A percentile compares a stretch with the other conserved stretches of the same genome.
Evolutionary conservation across 83 land plant genomes (phyloP).

Genomic region (Picea abies): DNA sequence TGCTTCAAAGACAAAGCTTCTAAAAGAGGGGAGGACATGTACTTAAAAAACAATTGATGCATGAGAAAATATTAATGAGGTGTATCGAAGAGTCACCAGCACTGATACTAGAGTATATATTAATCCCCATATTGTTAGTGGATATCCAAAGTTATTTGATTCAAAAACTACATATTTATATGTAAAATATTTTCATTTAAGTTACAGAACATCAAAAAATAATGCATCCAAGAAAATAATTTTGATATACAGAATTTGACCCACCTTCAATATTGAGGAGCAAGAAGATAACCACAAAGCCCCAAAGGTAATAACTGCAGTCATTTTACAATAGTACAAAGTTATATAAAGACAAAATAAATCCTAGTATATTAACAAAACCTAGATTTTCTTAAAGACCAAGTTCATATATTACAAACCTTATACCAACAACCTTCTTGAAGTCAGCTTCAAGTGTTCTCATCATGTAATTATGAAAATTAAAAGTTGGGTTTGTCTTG

Average conservation of each 20-base stretch:
- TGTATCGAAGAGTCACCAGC: no score
- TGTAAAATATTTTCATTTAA: no score
- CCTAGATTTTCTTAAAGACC: background rate
- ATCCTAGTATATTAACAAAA: background rate
- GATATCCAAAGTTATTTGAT: no score
- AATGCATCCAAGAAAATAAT: no score
- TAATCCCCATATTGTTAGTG: no score
- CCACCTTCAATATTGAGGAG: conserved; percentile 75
- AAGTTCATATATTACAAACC: conserved; percentile 26
- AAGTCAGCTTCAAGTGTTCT: conserved; percentile 61
- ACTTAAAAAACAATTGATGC: no score
- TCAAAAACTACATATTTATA: no score
- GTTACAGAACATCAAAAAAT: no score
- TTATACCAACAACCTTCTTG: conserved; percentile 70
- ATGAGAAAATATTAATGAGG: no score
- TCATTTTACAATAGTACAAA: conserved; percentile 1
- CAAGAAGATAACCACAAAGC: conserved; percentile 73
- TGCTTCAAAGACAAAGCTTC: no score
- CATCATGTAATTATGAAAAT: conserved; percentile 58
- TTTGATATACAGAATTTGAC: conserved; percentile 4
- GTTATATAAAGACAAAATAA: background rate
- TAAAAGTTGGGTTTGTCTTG: conserved; percentile 49
- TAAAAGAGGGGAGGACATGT: no score
- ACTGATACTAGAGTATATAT: no score
- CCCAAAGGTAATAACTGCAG: conserved; percentile 80